Percentiles rank a stretch among this genome's conserved stretches.
Conservation (phyloP, 768 basidiomycete genomes). For the Amyloporia xantha region DNA sequence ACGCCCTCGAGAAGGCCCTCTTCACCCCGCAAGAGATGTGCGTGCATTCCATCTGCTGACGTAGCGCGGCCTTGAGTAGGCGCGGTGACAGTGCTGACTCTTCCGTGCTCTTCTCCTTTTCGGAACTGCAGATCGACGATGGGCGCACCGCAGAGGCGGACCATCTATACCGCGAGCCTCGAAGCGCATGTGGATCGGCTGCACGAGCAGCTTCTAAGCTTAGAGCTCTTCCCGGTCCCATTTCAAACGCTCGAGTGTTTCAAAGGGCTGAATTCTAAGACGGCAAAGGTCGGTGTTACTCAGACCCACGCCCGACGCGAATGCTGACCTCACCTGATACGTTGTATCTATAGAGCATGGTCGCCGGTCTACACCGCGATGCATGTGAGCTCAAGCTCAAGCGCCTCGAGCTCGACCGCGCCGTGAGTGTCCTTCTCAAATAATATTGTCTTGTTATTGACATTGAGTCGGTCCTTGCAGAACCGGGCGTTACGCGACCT, state of each 20-base stretch:
- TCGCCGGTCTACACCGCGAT: constrained; percentile 64
- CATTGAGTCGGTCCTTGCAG: neutral
- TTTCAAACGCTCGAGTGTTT: constrained; percentile 26
- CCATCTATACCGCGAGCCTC: constrained; percentile 65
- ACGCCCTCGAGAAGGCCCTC: constrained; percentile 65
- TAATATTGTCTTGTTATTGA: neutral
- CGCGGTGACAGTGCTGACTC: neutral
- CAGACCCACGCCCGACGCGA: neutral
- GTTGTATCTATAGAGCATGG: constrained; percentile 54
- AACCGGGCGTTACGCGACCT: neutral
- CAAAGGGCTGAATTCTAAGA: constrained; percentile 69
- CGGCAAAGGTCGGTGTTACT: constrained; percentile 51
- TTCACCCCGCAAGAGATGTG: constrained; percentile 65
- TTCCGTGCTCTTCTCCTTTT: neutral
- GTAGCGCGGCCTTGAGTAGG: neutral
- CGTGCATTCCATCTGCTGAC: constrained; percentile 16
- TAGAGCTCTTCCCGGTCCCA: constrained; percentile 44
- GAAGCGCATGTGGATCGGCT: constrained; percentile 68
- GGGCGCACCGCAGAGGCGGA: constrained; percentile 61
- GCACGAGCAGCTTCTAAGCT: constrained; percentile 48
- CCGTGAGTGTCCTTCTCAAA: constrained; percentile 40
- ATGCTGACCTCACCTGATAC: neutral
- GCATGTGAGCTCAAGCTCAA: constrained; percentile 51
- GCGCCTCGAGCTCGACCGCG: constrained; percentile 61
- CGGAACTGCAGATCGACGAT: constrained; percentile 47